A percentile compares a stretch with the other conserved stretches of the same genome.
phyloP scores from a whole-genome alignment of 371 early-diverging fungal species.

The Umbelopsis sp. region DNA sequence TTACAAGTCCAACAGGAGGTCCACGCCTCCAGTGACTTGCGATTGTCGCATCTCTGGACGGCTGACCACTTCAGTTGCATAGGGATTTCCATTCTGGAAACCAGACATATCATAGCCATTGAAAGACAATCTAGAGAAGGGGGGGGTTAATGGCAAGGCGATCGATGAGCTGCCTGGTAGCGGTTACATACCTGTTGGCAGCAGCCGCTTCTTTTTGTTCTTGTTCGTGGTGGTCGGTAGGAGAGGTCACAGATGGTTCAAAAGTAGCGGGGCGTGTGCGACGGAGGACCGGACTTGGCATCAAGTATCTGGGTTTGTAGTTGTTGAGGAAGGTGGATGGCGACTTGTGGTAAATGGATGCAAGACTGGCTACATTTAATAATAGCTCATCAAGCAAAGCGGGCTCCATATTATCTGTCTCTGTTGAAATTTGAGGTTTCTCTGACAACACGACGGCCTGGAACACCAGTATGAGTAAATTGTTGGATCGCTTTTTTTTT shows the following conservation, averaged over 20 bases:
- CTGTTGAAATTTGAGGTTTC: slow-evolving; percentile 91
- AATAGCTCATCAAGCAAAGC: slow-evolving; percentile 88
- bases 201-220: slow-evolving; percentile 16
- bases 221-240: slow-evolving; percentile 22
- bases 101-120: slow-evolving; percentile 30
- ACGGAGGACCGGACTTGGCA: slow-evolving; percentile 57
- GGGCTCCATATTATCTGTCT: slow-evolving; percentile 80
- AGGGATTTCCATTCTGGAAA: slow-evolving; percentile 44
- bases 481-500: background rate
- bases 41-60: slow-evolving; percentile 32
- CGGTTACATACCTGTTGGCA: slow-evolving; percentile 24
- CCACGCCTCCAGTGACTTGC: slow-evolving; percentile 35
- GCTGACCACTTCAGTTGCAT: slow-evolving; percentile 49
- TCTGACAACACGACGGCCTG: slow-evolving; percentile 82
- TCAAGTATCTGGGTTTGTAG: slow-evolving; percentile 63
- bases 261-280: slow-evolving; percentile 23
- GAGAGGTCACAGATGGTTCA: slow-evolving; percentile 30
- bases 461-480: background rate
- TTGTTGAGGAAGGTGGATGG: slow-evolving; percentile 75
- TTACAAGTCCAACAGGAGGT: slow-evolving; percentile 38
- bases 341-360: slow-evolving; percentile 94
- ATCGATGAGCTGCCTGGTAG: no score
- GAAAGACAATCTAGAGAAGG: slow-evolving; percentile 25
- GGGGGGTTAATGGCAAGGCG: no score
- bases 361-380: slow-evolving; percentile 82